Evolutionary conservation across 202 grass and related monocot species (phyloP).

Genomic region (Panicum virgatum): DNA sequence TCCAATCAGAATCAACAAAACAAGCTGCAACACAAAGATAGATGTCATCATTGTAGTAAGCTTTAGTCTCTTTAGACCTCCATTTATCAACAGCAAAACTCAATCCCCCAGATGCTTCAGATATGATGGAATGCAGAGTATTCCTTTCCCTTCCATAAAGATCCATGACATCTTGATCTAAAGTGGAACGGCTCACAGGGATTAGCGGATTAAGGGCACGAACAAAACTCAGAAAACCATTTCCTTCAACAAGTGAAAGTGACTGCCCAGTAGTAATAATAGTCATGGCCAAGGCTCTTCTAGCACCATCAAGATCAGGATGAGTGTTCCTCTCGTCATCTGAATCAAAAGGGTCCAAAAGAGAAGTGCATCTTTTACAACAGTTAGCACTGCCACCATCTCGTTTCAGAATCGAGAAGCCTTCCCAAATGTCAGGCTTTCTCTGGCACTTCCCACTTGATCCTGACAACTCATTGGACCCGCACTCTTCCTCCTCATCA

Average conservation of each 20-base stretch:
- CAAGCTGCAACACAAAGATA: slow-evolving; percentile 29
- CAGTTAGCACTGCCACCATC: not conserved
- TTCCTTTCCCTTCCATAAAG: slow-evolving; percentile 30
- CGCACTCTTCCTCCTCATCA: not conserved
- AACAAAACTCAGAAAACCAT: not conserved
- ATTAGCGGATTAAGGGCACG: not conserved
- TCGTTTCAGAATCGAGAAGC: slow-evolving; percentile 11
- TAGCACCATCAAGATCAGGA: not conserved
- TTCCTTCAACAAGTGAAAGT: slow-evolving; percentile 8
- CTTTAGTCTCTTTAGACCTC: slow-evolving; percentile 17
- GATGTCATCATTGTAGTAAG: slow-evolving; percentile 11
- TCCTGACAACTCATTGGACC: not conserved
- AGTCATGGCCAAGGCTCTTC: slow-evolving; percentile 18
- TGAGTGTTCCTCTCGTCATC: not conserved
- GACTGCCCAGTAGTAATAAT: not conserved
- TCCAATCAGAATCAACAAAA: slow-evolving; percentile 38
- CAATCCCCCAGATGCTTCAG: slow-evolving; percentile 16
- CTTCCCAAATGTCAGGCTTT: slow-evolving; percentile 35
- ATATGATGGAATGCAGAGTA: not conserved
- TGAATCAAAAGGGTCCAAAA: not conserved
- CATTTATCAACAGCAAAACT: slow-evolving; percentile 31
- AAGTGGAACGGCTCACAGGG: not conserved
- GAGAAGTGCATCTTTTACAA: not conserved
- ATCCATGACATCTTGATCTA: slow-evolving; percentile 12
- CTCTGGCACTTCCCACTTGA: not conserved